Percentiles rank a stretch among this genome's conserved stretches.
Evolutionary conservation across 257 asterid species (phyloP).

Genomic region (Phtheirospermum japonicum): DNA sequence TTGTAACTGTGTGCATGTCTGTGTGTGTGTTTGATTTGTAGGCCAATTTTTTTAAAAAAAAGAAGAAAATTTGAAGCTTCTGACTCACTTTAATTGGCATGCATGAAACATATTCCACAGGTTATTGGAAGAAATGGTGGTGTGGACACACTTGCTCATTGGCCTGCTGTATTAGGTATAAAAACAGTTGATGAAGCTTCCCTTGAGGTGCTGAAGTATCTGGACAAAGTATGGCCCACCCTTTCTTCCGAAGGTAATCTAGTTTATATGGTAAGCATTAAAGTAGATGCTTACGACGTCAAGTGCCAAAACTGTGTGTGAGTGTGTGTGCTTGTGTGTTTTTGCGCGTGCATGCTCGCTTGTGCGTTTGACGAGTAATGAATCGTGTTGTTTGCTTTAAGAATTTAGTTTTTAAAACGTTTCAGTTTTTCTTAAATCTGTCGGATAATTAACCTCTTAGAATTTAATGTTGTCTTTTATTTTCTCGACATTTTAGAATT

Average conservation of each 20-base stretch:
- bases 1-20: neutral
- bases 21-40: too few relatives aligned
- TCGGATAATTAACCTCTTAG: neutral
- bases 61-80: neutral
- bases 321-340: neutral
- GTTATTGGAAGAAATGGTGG: conserved; percentile 78
- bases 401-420: neutral
- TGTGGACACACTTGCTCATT: conserved; percentile 91
- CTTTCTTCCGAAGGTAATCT: conserved; percentile 74
- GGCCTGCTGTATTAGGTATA: conserved; percentile 78
- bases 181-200: conserved; percentile 90
- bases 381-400: too few relatives aligned
- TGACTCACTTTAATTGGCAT: conserved; percentile 23
- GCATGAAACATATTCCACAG: conserved; percentile 37
- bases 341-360: too few relatives aligned
- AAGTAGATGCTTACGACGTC: conserved; percentile 16
- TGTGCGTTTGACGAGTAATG: too few relatives aligned
- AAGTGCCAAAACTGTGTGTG: neutral
- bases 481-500: neutral
- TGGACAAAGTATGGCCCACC: conserved; percentile 68
- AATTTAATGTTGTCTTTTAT: neutral
- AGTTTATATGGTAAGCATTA: conserved; percentile 19
- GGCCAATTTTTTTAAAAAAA: too few relatives aligned
- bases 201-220: conserved; percentile 68
- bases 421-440: neutral